Evolutionary conservation across 257 asterid species (phyloP).

Genomic region (Lantana camara): DNA sequence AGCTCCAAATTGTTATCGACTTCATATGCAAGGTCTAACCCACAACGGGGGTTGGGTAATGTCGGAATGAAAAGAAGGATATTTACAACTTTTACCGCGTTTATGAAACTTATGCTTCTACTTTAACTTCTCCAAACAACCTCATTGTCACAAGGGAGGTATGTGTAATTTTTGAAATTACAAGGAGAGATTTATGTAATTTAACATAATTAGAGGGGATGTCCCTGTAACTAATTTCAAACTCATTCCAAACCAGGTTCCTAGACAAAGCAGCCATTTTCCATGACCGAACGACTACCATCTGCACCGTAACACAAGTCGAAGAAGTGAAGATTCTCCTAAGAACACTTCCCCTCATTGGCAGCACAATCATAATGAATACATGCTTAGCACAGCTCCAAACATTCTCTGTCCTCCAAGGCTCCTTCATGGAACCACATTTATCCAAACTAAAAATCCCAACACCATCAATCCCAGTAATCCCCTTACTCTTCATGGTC

Average conservation of each 20-base stretch:
- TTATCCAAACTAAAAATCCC: slow-evolving; percentile 43
- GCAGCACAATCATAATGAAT: slow-evolving; percentile 52
- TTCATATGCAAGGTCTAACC: too few relatives aligned
- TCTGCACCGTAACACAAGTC: slow-evolving; percentile 53
- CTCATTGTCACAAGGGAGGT: too few relatives aligned
- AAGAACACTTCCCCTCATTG: slow-evolving; percentile 49
- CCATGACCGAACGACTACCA: neutral
- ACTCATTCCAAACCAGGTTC: slow-evolving; percentile 26
- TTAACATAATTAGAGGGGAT: too few relatives aligned
- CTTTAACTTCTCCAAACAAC: too few relatives aligned
- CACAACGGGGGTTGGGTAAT: too few relatives aligned
- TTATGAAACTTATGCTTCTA: too few relatives aligned
- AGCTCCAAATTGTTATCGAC: too few relatives aligned
- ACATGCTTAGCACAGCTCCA: slow-evolving; percentile 57
- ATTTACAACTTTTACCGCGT: too few relatives aligned
- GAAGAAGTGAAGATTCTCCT: slow-evolving; percentile 55
- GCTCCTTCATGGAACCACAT: slow-evolving; percentile 45
- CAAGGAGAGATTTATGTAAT: too few relatives aligned
- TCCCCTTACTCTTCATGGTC: slow-evolving; percentile 50
- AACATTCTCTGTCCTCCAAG: slow-evolving; percentile 56
- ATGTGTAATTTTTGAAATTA: too few relatives aligned
- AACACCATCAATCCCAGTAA: slow-evolving; percentile 49
- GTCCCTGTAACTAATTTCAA: too few relatives aligned
- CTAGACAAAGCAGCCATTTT: slow-evolving; percentile 47
- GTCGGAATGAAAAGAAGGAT: too few relatives aligned